phyloP scores from a whole-genome alignment of 345 rosid genomes.

The Salix brachista region DNA sequence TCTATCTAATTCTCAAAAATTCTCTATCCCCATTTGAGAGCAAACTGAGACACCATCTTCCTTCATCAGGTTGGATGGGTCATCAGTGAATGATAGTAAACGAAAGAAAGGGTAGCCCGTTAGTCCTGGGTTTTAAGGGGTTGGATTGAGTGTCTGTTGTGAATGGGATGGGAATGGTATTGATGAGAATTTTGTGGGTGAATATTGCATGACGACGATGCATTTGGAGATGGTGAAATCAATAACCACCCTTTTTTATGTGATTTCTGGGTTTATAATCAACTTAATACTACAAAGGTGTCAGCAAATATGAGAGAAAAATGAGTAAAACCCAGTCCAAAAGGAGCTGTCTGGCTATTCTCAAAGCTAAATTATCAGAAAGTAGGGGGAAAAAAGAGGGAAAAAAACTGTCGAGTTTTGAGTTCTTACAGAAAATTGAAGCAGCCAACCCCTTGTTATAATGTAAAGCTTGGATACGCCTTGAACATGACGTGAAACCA shows the following conservation, averaged over 20 bases:
- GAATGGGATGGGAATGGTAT: slow-evolving; percentile 16
- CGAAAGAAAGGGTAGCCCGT: slow-evolving; percentile 37
- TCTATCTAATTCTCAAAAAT: slow-evolving; percentile 47
- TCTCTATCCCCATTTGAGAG: slow-evolving; percentile 93
- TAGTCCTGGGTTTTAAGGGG: slow-evolving; percentile 15
- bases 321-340: background rate
- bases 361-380: background rate
- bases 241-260: slow-evolving; percentile 3
- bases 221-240: slow-evolving; percentile 33
- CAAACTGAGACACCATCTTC: slow-evolving; percentile 94
- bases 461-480: background rate
- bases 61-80: slow-evolving; percentile 68
- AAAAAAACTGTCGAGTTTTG: background rate
- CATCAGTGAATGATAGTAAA: slow-evolving; percentile 55
- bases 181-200: slow-evolving; percentile 27
- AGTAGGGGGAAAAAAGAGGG: background rate
- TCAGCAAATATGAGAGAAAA: background rate
- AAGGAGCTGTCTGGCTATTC: too few relatives aligned
- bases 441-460: background rate
- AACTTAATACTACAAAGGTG: background rate
- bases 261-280: slow-evolving; percentile 4
- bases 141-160: slow-evolving; percentile 14
- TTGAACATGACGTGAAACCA: background rate
- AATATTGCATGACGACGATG: slow-evolving; percentile 40
- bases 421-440: background rate